Conservation (phyloP, 805 yeast genomes). For the Candida boidinii region DNA sequence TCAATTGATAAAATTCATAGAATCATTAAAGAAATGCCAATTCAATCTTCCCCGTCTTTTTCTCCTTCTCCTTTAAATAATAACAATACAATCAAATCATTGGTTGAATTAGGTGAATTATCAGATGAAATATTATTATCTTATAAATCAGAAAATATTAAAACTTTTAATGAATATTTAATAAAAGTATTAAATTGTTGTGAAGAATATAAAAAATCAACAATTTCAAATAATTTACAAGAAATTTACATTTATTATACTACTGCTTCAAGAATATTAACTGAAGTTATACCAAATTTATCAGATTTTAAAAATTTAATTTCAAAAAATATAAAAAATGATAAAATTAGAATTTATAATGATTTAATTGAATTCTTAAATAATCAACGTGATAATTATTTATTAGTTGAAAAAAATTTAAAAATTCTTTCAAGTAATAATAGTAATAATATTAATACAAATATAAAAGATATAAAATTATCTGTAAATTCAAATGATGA, state of each 20-base stretch:
- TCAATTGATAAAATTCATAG: too few species aligned
- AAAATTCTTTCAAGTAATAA: conserved; percentile 1
- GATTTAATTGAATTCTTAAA: conserved; percentile 12
- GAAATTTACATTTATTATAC: conserved; percentile 17
- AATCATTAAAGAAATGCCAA: too few species aligned
- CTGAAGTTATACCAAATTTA: conserved; percentile 16
- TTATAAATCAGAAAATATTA: neutral
- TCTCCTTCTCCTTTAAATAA: too few species aligned
- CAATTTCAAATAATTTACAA: conserved; percentile 11
- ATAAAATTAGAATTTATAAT: conserved; percentile 10
- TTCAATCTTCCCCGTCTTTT: too few species aligned
- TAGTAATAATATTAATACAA: too few species aligned
- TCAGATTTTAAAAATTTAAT: conserved; percentile 3
- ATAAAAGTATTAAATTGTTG: conserved; percentile 19
- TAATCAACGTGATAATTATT: conserved; percentile 10
- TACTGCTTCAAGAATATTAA: conserved; percentile 18
- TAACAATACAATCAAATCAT: conserved; percentile 2
- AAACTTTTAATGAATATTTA: conserved; percentile 11
- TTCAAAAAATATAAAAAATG: conserved; percentile 4
- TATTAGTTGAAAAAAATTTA: conserved; percentile 6
- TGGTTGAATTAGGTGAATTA: conserved; percentile 8
- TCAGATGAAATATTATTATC: conserved; percentile 7
- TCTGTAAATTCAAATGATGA: too few species aligned
- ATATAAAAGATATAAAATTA: too few species aligned
- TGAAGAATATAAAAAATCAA: conserved; percentile 12